phyloP scores from a whole-genome alignment of 176 grass and related monocot species.

The Triticum dicoccoides region DNA sequence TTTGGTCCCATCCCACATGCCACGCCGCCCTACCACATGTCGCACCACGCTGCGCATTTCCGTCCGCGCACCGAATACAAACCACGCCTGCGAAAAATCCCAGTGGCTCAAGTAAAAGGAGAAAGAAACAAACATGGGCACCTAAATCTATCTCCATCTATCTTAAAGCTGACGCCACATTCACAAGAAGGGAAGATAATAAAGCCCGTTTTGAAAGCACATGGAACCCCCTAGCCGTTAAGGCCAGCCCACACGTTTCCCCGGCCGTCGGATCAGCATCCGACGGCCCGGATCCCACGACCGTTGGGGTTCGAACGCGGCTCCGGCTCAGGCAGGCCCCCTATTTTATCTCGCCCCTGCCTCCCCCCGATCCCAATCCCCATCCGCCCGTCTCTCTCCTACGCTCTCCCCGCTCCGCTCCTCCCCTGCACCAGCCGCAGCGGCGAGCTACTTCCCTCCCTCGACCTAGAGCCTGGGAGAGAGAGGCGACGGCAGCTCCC shows the following conservation, averaged over 20 bases:
- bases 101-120: neutral
- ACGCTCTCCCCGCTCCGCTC: neutral
- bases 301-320: conserved; percentile 53
- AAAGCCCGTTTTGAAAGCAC: conserved; percentile 46
- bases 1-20: neutral
- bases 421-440: neutral
- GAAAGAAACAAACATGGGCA: neutral
- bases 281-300: conserved; percentile 22
- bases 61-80: neutral
- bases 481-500: neutral
- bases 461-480: neutral
- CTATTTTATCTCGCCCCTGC: conserved; percentile 42
- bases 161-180: conserved; percentile 14
- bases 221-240: conserved; percentile 61
- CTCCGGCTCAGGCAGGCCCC: neutral
- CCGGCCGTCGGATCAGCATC: conserved; percentile 18
- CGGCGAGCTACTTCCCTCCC: neutral
- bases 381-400: conserved; percentile 6
- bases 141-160: neutral
- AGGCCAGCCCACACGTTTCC: neutral
- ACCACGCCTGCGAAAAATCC: neutral
- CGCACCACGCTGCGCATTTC: too few relatives aligned
- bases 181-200: neutral
- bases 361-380: neutral
- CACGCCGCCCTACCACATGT: too few relatives aligned